phyloP scores from a whole-genome alignment of 305 asterid genomes.

The Fraxinus platypoda region DNA sequence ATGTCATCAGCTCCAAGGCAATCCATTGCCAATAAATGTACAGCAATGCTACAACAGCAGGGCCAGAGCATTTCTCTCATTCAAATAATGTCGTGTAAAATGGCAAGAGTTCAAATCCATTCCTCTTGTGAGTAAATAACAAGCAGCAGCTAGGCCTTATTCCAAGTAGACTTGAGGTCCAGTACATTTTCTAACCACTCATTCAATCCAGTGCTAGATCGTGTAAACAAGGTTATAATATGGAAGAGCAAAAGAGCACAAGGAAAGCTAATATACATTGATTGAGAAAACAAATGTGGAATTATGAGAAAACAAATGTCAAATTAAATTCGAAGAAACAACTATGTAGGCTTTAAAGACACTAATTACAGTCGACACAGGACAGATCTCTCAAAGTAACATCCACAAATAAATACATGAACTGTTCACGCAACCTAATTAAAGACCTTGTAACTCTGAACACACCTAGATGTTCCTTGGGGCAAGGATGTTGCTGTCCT shows the following conservation, averaged over 20 bases:
- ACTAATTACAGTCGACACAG: conserved; percentile 51
- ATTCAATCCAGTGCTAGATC: not conserved
- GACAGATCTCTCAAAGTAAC: conserved; percentile 36
- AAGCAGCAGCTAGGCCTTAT: not conserved
- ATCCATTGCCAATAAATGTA: not conserved
- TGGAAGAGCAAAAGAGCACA: conserved; percentile 17
- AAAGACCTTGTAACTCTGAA: conserved; percentile 73
- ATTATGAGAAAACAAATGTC: not conserved
- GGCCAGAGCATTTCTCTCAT: not conserved
- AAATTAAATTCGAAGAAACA: conserved; percentile 29
- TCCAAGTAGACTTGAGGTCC: not conserved
- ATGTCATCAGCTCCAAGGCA: not conserved
- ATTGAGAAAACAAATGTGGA: conserved; percentile 27
- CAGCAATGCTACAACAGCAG: conserved; percentile 2
- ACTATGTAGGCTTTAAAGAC: conserved; percentile 15
- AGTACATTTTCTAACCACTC: not conserved
- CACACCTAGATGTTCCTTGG: conserved; percentile 99
- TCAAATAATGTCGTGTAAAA: not conserved
- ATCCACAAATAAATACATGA: conserved; percentile 54
- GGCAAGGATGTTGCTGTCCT: conserved; percentile 75
- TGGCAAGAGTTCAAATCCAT: conserved; percentile 10
- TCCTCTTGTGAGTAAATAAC: not conserved
- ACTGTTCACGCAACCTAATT: conserved; percentile 55
- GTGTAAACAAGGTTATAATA: not conserved
- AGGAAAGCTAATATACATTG: conserved; percentile 34